phyloP scores from a whole-genome alignment of 2,329 filamentous ascomycete genomes.

The Calonectria pauciramosa region DNA sequence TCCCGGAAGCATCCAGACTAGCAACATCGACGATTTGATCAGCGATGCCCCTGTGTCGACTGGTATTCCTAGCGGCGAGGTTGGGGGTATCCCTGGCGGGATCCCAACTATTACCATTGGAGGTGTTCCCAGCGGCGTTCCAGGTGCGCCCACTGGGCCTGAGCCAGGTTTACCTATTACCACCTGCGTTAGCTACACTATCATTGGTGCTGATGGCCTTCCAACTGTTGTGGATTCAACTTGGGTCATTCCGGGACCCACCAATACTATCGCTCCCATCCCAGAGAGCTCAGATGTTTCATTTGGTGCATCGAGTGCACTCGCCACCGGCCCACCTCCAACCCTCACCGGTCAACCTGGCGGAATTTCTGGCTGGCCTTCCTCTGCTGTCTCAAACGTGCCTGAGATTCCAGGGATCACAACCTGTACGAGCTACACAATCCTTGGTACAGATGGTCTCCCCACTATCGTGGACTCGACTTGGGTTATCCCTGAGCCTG shows the following conservation, averaged over 20 bases:
- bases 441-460: slow-evolving; percentile 39
- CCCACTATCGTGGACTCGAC: slow-evolving; percentile 51
- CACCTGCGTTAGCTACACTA: slow-evolving; percentile 48
- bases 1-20: slow-evolving; percentile 19
- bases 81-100: background rate
- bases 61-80: background rate
- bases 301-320: slow-evolving; percentile 31
- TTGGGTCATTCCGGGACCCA: slow-evolving; percentile 45
- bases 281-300: slow-evolving; percentile 21
- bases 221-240: slow-evolving; percentile 51
- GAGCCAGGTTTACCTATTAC: slow-evolving; percentile 29
- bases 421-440: slow-evolving; percentile 44
- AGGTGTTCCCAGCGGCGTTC: background rate
- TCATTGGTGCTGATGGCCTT: slow-evolving; percentile 43
- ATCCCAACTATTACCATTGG: background rate
- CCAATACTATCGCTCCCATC: slow-evolving; percentile 35
- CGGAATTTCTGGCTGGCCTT: slow-evolving; percentile 7
- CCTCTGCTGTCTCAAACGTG: slow-evolving; percentile 20
- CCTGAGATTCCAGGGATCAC: slow-evolving; percentile 30
- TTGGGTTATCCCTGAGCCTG: slow-evolving; percentile 44
- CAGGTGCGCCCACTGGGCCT: background rate
- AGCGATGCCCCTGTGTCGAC: slow-evolving; percentile 25
- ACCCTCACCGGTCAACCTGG: slow-evolving; percentile 23
- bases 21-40: background rate
- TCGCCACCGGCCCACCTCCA: slow-evolving; percentile 34